phyloP scores from a whole-genome alignment of 768 basidiomycete species.

The Phlebiopsis flavidoalba region DNA sequence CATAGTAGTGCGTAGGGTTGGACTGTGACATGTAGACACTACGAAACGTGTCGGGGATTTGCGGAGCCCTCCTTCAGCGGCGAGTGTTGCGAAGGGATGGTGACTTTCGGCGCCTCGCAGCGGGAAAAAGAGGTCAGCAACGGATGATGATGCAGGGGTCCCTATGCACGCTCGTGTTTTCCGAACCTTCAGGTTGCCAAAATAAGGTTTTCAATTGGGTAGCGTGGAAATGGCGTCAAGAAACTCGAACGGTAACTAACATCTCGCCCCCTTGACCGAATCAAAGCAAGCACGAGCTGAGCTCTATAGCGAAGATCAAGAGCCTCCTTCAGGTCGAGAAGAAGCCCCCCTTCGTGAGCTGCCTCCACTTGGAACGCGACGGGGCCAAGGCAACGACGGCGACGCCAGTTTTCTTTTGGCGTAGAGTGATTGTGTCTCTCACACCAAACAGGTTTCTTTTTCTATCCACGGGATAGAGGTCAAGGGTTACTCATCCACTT shows the following conservation, averaged over 20 bases:
- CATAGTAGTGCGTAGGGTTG: conserved; percentile 53
- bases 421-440: conserved; percentile 25
- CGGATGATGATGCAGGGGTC: conserved; percentile 1
- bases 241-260: conserved; percentile 21
- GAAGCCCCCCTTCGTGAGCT: conserved; percentile 24
- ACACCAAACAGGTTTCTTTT: conserved; percentile 42
- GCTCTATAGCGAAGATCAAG: conserved; percentile 8
- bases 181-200: conserved; percentile 12
- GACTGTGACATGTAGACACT: conserved; percentile 42
- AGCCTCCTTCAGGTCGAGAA: conserved; percentile 46
- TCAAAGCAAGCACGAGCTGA: not conserved
- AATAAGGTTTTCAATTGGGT: conserved; percentile 16
- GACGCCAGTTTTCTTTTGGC: conserved; percentile 29
- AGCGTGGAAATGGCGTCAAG: conserved; percentile 38
- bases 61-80: not conserved
- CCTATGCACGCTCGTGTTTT: conserved; percentile 11
- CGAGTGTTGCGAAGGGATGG: conserved; percentile 11
- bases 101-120: conserved; percentile 24
- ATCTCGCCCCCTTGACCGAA: not conserved
- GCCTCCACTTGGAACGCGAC: conserved; percentile 56
- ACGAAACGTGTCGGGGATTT: conserved; percentile 33
- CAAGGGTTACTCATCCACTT: conserved; percentile 21
- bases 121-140: conserved; percentile 16
- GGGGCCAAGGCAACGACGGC: conserved; percentile 34
- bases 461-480: conserved; percentile 32